Evolutionary conservation across 768 basidiomycete genomes (phyloP).

Genomic region (Sporobolomyces pararoseus): DNA sequence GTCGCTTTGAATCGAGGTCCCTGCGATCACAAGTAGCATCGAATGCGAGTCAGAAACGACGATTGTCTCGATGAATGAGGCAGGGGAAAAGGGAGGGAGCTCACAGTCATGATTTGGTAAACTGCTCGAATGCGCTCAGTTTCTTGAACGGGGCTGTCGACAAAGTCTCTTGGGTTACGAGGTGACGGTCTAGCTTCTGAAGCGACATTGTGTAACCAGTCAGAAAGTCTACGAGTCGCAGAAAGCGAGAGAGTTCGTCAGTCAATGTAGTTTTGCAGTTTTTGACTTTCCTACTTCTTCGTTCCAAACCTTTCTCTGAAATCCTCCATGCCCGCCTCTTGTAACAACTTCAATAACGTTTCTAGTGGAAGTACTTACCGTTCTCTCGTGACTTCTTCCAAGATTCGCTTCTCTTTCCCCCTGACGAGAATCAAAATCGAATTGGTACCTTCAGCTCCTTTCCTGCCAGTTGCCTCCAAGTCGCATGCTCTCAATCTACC

Average conservation of each 20-base stretch:
- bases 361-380: constrained; percentile 55
- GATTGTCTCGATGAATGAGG: no score
- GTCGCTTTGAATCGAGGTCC: constrained; percentile 51
- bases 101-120: constrained; percentile 61
- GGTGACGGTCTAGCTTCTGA: constrained; percentile 52
- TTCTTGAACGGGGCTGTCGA: constrained; percentile 56
- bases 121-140: constrained; percentile 79
- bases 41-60: no score
- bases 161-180: constrained; percentile 54
- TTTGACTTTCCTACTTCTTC: no score
- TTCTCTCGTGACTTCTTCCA: constrained; percentile 67
- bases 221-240: constrained; percentile 55
- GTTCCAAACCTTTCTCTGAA: no score
- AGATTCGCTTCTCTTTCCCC: constrained; percentile 62
- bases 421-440: constrained; percentile 73
- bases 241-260: constrained; percentile 1
- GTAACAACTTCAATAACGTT: not conserved
- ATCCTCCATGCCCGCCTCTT: not conserved
- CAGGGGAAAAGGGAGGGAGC: not conserved
- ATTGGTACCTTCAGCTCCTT: constrained; percentile 62
- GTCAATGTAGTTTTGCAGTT: no score
- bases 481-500: constrained; percentile 62
- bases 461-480: constrained; percentile 66
- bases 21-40: not conserved
- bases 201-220: constrained; percentile 67